phyloP scores from a whole-genome alignment of 2,329 filamentous ascomycete species.

The Lachnellula occidentalis region DNA sequence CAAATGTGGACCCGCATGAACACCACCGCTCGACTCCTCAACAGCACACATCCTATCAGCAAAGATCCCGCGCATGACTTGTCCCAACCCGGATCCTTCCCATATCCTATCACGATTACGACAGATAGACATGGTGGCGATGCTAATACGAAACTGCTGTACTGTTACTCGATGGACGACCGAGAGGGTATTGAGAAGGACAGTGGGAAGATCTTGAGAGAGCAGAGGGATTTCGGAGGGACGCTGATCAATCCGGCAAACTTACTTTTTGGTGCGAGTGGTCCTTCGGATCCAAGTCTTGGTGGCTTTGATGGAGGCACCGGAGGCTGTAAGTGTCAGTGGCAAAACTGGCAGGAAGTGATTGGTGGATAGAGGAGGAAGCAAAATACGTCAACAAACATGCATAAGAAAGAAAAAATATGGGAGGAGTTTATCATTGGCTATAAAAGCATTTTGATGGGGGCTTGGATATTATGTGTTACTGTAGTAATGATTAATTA shows the following conservation, averaged over 20 bases:
- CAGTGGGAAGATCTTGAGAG: conserved; percentile 41
- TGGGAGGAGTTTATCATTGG: conserved; percentile 2
- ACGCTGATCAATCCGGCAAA: conserved; percentile 47
- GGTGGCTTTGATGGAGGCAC: conserved; percentile 60
- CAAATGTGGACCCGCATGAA: conserved; percentile 57
- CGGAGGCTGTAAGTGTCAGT: conserved; percentile 57
- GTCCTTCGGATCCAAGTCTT: conserved; percentile 38
- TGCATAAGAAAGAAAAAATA: neutral
- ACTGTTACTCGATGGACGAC: conserved; percentile 46
- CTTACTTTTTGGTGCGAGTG: conserved; percentile 22
- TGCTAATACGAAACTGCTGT: conserved; percentile 46
- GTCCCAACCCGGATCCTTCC: conserved; percentile 50
- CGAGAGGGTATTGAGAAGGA: conserved; percentile 40
- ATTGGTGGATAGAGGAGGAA: neutral
- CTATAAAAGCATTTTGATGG: neutral
- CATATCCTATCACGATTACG: conserved; percentile 56
- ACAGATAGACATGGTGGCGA: conserved; percentile 59
- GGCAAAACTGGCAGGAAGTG: conserved; percentile 43
- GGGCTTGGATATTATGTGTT: neutral
- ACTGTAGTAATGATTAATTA: conserved; percentile 6
- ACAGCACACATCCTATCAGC: conserved; percentile 15
- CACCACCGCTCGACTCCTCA: conserved; percentile 39
- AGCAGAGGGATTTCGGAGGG: conserved; percentile 47
- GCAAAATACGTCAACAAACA: neutral
- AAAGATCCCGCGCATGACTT: conserved; percentile 27